Percentiles rank a stretch among this genome's conserved stretches.
Conservation (phyloP, 1,284 basidiomycete species). For the Microbotryum intermedium region DNA sequence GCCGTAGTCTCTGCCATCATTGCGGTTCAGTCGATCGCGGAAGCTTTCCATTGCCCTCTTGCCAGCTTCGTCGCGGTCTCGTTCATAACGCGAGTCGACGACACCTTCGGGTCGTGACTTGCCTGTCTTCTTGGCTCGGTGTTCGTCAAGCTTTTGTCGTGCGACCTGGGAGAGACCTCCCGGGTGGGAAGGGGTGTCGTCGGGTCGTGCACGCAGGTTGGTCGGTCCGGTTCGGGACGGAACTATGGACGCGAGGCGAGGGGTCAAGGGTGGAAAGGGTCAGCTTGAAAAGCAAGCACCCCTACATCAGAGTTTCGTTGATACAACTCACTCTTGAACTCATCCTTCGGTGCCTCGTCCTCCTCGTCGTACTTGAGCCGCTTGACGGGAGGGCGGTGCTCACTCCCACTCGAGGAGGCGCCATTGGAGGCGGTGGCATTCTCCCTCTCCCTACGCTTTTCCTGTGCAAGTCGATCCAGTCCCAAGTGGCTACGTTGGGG, state of each 20-base stretch:
- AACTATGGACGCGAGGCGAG: constrained; percentile 8
- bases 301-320: background rate
- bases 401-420: constrained; percentile 16
- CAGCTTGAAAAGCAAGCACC: background rate
- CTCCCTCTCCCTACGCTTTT: constrained; percentile 56
- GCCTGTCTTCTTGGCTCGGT: constrained; percentile 43
- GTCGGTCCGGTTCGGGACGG: constrained; percentile 20
- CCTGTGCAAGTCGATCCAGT: constrained; percentile 73
- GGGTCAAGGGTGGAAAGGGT: background rate
- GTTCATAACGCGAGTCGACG: constrained; percentile 24
- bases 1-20: constrained; percentile 11
- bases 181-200: constrained; percentile 88
- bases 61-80: constrained; percentile 18
- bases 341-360: constrained; percentile 47
- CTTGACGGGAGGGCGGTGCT: constrained; percentile 52
- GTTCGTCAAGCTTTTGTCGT: constrained; percentile 62
- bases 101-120: constrained; percentile 5
- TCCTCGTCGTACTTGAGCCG: constrained; percentile 51
- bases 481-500: constrained; percentile 69
- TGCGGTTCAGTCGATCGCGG: constrained; percentile 33
- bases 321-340: constrained; percentile 64
- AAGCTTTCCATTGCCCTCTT: constrained; percentile 31
- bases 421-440: constrained; percentile 6
- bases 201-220: constrained; percentile 62
- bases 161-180: constrained; percentile 73